Conservation (phyloP, 768 basidiomycete species). For the Galerina marginata region DNA sequence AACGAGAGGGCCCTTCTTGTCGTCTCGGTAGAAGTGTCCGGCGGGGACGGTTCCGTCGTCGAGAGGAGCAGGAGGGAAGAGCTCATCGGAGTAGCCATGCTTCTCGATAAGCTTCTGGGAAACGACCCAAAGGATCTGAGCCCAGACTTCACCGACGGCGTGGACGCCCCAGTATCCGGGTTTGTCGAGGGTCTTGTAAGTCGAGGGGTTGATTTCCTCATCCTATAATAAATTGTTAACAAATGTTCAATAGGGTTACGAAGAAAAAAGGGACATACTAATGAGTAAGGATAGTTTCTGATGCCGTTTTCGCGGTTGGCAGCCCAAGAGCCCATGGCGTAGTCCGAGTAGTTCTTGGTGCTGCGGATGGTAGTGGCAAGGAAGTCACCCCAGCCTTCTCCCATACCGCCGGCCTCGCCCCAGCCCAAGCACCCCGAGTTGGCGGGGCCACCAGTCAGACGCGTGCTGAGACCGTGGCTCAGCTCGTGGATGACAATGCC, state of each 20-base stretch:
- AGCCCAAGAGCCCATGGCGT: slow-evolving; percentile 95
- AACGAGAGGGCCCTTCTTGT: slow-evolving; percentile 63
- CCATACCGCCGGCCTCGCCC: slow-evolving; percentile 98
- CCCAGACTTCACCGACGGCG: slow-evolving; percentile 96
- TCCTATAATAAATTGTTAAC: slow-evolving; percentile 40
- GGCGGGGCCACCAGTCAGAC: slow-evolving; percentile 91
- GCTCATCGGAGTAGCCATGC: slow-evolving; percentile 77
- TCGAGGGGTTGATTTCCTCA: slow-evolving; percentile 81
- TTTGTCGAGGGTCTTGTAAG: slow-evolving; percentile 94
- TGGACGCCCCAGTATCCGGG: slow-evolving; percentile 94
- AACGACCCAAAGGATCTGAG: slow-evolving; percentile 85
- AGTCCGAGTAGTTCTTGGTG: slow-evolving; percentile 75
- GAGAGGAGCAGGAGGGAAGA: slow-evolving; percentile 81
- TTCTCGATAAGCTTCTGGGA: slow-evolving; percentile 76
- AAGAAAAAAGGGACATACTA: slow-evolving; percentile 40
- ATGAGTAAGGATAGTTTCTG: slow-evolving; percentile 86
- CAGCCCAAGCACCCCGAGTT: slow-evolving; percentile 95
- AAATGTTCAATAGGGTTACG: background rate
- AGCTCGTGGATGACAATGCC: slow-evolving; percentile 96
- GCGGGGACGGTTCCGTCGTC: slow-evolving; percentile 66
- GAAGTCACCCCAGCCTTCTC: slow-evolving; percentile 97
- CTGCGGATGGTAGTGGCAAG: slow-evolving; percentile 88
- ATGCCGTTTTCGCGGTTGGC: slow-evolving; percentile 79
- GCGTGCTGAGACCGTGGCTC: slow-evolving; percentile 89
- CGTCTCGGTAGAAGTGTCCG: slow-evolving; percentile 74